Evolutionary conservation across 2,329 filamentous ascomycete species (phyloP).

Genomic region (Ophiosphaerella korrae): DNA sequence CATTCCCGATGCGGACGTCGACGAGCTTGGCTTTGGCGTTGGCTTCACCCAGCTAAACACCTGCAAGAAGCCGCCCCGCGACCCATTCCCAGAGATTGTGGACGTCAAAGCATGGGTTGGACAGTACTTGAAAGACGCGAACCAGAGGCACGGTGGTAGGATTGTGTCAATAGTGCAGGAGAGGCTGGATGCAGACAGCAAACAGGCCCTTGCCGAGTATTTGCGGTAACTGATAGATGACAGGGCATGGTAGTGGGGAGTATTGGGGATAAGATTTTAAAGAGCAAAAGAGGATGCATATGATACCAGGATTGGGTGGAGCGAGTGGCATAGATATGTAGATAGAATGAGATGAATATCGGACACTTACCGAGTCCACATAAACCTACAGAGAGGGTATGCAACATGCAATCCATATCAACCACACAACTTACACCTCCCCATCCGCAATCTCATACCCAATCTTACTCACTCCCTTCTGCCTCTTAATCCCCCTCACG

Average conservation of each 20-base stretch:
- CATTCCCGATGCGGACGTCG: conserved; percentile 86
- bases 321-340: neutral
- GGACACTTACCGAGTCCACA: too few relatives aligned
- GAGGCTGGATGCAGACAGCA: conserved; percentile 60
- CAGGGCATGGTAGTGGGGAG: neutral
- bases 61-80: conserved; percentile 73
- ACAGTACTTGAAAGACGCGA: conserved; percentile 76
- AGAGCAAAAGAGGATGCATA: conserved; percentile 4
- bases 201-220: conserved; percentile 46
- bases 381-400: too few relatives aligned
- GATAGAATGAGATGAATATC: neutral
- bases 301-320: conserved; percentile 24
- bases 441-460: conserved; percentile 47
- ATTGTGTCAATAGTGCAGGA: conserved; percentile 74
- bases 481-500: conserved; percentile 70
- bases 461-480: conserved; percentile 67
- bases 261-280: too few relatives aligned
- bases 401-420: too few relatives aligned
- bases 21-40: conserved; percentile 92
- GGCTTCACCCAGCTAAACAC: conserved; percentile 94
- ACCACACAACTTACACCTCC: too few relatives aligned
- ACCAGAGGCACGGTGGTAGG: conserved; percentile 72
- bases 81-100: conserved; percentile 84
- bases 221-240: conserved; percentile 12
- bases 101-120: conserved; percentile 85